phyloP scores from a whole-genome alignment of 495 filamentous ascomycete genomes.

The Tirmania nivea region DNA sequence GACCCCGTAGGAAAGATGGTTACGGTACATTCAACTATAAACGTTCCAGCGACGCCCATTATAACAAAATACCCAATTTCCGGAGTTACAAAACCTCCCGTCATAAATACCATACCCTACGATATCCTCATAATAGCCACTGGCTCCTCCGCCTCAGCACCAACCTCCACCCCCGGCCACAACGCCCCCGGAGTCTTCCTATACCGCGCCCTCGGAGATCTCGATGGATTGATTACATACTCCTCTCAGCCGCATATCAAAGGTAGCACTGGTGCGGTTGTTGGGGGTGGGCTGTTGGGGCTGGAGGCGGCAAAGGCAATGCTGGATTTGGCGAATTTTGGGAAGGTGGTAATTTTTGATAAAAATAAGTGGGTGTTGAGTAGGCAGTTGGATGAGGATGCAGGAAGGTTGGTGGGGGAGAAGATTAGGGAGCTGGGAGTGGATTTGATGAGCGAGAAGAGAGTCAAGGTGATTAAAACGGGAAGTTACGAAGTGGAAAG shows the following conservation, averaged over 20 bases:
- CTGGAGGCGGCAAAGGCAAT: constrained; percentile 90
- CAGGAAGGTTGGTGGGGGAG: constrained; percentile 63
- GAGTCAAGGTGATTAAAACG: constrained; percentile 51
- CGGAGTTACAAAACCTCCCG: too few relatives aligned
- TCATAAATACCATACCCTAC: constrained; percentile 26
- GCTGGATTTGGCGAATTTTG: constrained; percentile 67
- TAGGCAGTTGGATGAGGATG: constrained; percentile 69
- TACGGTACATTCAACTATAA: constrained; percentile 20
- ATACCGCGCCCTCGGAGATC: constrained; percentile 76
- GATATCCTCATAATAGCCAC: constrained; percentile 82
- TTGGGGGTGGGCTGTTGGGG: constrained; percentile 78
- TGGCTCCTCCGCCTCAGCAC: constrained; percentile 74
- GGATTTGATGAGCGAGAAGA: constrained; percentile 61
- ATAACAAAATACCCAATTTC: too few relatives aligned
- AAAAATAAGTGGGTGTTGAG: constrained; percentile 76
- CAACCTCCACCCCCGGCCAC: constrained; percentile 58
- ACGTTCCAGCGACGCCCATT: too few relatives aligned
- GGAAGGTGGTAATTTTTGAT: constrained; percentile 64
- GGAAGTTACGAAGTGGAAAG: constrained; percentile 20
- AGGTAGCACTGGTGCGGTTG: constrained; percentile 52
- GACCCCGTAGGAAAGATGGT: constrained; percentile 41
- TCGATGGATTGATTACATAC: constrained; percentile 62
- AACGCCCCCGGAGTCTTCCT: constrained; percentile 81
- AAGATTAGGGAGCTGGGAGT: constrained; percentile 63
- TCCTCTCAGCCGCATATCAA: constrained; percentile 32